Evolutionary conservation across 2,329 filamentous ascomycete genomes (phyloP), one percentile per base, ranked within the genome.

Genomic region (Diaporthe citriasiana): DNA sequence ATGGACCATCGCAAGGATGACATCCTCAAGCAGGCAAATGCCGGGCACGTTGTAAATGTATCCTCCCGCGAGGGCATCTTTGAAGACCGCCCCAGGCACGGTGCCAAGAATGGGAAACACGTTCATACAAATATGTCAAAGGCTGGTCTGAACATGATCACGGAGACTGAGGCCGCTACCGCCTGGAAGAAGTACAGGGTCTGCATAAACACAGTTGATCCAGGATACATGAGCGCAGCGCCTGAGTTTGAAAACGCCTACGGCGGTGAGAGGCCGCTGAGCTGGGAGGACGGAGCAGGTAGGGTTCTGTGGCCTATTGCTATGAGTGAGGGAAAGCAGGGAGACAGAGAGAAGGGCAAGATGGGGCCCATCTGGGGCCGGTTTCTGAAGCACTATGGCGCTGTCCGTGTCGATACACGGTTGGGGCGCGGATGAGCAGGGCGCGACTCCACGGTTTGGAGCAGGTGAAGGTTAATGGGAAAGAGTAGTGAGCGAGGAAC

Each of bases 91-190:
- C 53, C 76, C 7, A 57, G 59, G 12, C 70, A 74, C 63, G 12
- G 63, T 0, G 76, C 77, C 69, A 83, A 83, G 74, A 75, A 70
- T 0, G 82, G 82, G 9, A 76, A 78, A 50, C 82, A 84, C 59
- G 82, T 83, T 12, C 82, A 84, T 74, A 84, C 82, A 13, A 83
- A 84, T 74, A 84, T 83, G 81, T 82, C 81, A 27, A 84, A 85
- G 65, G 83, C 83, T 9, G 82, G 81, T 1, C 79, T 85, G 19
- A 83, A 83, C 76, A 84, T 84, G 82, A 82, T 84, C 57, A 84
- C 83, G 0, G 81, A 84, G 74, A 83, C 82, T 0, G 82, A 84
- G 66, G 80, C 81, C 7, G 74, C 73, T 0, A 51, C 65, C 8
- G 77, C 80, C 2, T 84, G 83, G 83, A 68, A 76, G 27, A 75